These are phyloP conservation scores for Erigeron philadelphicus DNA, from an alignment of 140 eudicot species.

Conservation along the genomic window DNA sequence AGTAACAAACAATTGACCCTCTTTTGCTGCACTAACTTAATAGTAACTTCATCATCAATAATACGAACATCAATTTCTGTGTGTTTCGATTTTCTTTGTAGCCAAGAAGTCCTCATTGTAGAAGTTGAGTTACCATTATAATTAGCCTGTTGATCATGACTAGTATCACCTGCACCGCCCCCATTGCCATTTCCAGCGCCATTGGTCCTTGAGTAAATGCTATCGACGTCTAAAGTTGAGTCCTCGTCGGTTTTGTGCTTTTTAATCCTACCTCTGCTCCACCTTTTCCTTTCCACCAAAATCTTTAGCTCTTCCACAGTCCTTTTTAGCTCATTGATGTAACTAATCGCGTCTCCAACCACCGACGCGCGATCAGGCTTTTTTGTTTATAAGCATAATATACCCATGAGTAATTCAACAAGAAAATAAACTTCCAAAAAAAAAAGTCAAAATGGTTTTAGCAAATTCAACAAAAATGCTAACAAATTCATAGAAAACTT, in stretches of 20 bases:
- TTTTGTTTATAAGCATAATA: conserved; percentile 14
- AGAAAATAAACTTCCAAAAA: conserved; percentile 4
- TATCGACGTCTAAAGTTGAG: conserved; percentile 38
- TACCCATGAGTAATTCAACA: conserved; percentile 1
- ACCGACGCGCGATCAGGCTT: conserved; percentile 79
- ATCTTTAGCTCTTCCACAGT: conserved; percentile 67
- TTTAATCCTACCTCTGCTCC: conserved; percentile 52
- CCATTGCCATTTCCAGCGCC: conserved; percentile 29
- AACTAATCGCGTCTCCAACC: conserved; percentile 69
- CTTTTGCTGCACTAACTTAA: conserved; percentile 82
- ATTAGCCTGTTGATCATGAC: conserved; percentile 33
- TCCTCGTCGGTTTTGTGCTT: conserved; percentile 58
- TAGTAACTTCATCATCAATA: conserved; percentile 82
- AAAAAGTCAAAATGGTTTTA: background rate
- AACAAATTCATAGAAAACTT: background rate
- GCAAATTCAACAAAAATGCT: conserved; percentile 12
- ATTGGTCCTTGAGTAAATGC: conserved; percentile 28
- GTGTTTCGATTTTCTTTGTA: conserved; percentile 80
- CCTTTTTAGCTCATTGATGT: conserved; percentile 74
- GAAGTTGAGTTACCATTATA: conserved; percentile 40
- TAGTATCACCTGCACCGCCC: conserved; percentile 11
- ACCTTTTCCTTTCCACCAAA: conserved; percentile 71
- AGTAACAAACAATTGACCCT: conserved; percentile 59
- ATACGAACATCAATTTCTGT: conserved; percentile 92
- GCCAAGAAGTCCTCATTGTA: conserved; percentile 80